These are phyloP conservation scores for Entamoeba histolytica DNA, from an alignment of 208 protist genomes.

Conservation along the genomic window DNA sequence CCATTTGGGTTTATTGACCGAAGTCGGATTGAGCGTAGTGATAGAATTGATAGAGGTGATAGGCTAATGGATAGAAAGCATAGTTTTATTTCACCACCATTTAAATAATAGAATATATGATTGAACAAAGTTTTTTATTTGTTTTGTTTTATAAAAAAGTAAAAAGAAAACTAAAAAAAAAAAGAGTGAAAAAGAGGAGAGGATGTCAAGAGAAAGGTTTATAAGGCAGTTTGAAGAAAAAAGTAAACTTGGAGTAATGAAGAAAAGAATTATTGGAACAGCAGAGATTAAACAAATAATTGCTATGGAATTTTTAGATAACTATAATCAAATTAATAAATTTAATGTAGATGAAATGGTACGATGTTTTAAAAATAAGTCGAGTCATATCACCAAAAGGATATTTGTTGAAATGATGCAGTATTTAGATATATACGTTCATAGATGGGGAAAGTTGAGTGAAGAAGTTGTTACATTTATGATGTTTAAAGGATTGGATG, in stretches of 20 bases:
- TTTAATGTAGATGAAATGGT: background rate
- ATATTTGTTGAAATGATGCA: background rate
- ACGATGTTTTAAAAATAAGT: background rate
- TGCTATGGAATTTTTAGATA: background rate
- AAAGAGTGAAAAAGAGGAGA: background rate
- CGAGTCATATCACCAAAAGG: background rate
- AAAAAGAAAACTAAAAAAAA: too few relatives aligned
- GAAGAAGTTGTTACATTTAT: background rate
- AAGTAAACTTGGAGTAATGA: background rate
- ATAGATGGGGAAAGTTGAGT: background rate
- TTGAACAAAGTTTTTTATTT: too few relatives aligned
- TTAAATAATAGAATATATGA: too few relatives aligned
- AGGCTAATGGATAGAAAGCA: too few relatives aligned
- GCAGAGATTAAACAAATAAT: background rate
- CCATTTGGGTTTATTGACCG: too few relatives aligned
- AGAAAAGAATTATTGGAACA: background rate
- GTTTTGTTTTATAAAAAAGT: too few relatives aligned
- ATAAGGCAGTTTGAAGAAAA: background rate
- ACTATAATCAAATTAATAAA: background rate
- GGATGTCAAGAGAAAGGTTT: background rate
- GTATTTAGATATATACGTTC: background rate
- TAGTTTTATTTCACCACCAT: too few relatives aligned
- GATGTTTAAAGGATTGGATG: background rate
- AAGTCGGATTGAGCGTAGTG: too few relatives aligned
- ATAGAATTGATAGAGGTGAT: too few relatives aligned